Conservation (phyloP, 2,329 filamentous ascomycete genomes). For the Ophiocordyceps polyrhachis-furcata region DNA sequence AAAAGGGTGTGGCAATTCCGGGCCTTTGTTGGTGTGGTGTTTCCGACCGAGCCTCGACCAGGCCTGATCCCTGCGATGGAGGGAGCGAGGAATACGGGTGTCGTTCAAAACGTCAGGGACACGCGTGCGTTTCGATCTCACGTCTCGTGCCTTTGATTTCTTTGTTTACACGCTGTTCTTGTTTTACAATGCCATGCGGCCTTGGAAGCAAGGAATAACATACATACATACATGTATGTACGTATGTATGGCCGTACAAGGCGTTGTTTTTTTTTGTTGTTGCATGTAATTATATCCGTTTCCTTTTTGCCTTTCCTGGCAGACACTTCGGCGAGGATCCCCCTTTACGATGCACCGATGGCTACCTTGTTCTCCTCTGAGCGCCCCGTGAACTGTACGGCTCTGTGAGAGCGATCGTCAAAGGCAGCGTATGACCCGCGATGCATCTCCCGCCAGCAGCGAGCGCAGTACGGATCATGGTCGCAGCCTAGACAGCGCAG, state of each 20-base stretch:
- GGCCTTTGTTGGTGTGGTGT: background rate
- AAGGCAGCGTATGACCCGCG: slow-evolving; percentile 47
- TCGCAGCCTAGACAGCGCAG: slow-evolving; percentile 57
- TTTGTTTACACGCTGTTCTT: background rate
- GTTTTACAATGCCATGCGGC: background rate
- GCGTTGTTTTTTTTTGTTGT: background rate
- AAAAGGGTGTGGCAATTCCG: background rate
- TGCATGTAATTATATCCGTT: background rate
- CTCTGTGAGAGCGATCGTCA: slow-evolving; percentile 52
- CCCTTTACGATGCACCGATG: slow-evolving; percentile 12
- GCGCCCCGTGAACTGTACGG: slow-evolving; percentile 35
- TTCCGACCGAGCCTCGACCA: background rate
- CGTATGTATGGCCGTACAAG: background rate
- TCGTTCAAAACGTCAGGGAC: background rate
- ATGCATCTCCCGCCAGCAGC: slow-evolving; percentile 73
- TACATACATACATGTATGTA: too few relatives aligned
- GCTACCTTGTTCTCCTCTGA: slow-evolving; percentile 15
- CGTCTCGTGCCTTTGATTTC: background rate
- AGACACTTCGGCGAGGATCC: background rate
- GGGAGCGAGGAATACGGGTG: background rate
- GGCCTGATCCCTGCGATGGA: background rate
- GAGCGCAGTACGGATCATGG: slow-evolving; percentile 51
- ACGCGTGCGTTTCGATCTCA: background rate
- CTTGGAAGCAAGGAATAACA: background rate
- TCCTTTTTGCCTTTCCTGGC: background rate